Evolutionary conservation across 495 filamentous ascomycete genomes (phyloP).

Genomic region (Hypoxylon perforatum): DNA sequence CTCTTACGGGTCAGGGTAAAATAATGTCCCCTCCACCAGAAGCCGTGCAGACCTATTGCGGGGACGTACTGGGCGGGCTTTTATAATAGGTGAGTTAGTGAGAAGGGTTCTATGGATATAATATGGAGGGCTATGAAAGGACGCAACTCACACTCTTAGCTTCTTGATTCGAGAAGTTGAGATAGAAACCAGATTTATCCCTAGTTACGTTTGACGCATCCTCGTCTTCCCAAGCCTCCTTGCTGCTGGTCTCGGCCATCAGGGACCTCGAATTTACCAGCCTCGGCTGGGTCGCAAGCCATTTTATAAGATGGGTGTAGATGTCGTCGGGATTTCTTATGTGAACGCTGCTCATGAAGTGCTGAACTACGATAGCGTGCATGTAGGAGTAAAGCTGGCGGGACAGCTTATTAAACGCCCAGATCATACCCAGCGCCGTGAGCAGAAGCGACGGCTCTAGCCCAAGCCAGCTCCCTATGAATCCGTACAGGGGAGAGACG

Average conservation of each 20-base stretch:
- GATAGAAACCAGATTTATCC: slow-evolving; percentile 48
- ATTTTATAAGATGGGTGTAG: slow-evolving; percentile 68
- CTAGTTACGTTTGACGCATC: slow-evolving; percentile 48
- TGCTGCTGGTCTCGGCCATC: slow-evolving; percentile 66
- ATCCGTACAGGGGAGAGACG: slow-evolving; percentile 37
- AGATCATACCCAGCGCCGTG: slow-evolving; percentile 48
- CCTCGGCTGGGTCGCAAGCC: slow-evolving; percentile 66
- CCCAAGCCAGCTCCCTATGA: slow-evolving; percentile 48
- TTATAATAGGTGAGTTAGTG: slow-evolving; percentile 13
- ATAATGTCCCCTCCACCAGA: slow-evolving; percentile 55
- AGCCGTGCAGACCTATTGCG: slow-evolving; percentile 51
- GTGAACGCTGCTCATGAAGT: slow-evolving; percentile 66
- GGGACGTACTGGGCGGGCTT: slow-evolving; percentile 52
- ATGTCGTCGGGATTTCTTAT: slow-evolving; percentile 69
- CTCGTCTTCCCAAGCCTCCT: slow-evolving; percentile 63
- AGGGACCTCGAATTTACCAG: slow-evolving; percentile 65
- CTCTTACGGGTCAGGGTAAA: slow-evolving; percentile 53
- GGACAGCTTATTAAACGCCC: slow-evolving; percentile 52
- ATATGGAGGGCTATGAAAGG: neutral
- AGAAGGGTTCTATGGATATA: neutral
- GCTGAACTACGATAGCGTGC: slow-evolving; percentile 46
- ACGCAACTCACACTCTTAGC: slow-evolving; percentile 44
- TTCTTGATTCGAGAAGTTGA: slow-evolving; percentile 60
- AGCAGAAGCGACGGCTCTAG: slow-evolving; percentile 54
- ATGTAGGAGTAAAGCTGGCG: slow-evolving; percentile 43